Percentiles rank a stretch among this genome's conserved stretches.
phyloP scores from a whole-genome alignment of 1,284 basidiomycete genomes.

The Farysia itapuensis region DNA sequence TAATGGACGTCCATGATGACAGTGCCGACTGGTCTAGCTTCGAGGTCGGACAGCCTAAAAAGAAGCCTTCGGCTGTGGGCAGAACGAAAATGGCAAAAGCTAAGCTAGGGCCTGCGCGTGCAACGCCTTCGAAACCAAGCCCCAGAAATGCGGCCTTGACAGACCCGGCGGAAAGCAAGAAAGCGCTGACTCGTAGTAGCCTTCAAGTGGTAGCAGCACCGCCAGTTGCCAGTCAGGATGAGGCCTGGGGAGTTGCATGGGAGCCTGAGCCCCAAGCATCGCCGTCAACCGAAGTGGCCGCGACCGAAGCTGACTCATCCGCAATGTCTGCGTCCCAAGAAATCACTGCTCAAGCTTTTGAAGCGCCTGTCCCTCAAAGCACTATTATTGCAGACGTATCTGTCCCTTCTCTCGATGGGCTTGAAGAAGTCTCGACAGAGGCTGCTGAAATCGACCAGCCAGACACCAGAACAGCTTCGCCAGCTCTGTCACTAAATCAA shows the following conservation, averaged over 20 bases:
- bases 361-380: slow-evolving; percentile 3
- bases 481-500: slow-evolving; percentile 1
- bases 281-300: background rate
- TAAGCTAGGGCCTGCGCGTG: slow-evolving; percentile 18
- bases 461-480: background rate
- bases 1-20: slow-evolving; percentile 52
- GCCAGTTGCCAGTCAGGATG: slow-evolving; percentile 4
- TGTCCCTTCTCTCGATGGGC: background rate
- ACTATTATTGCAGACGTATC: slow-evolving; percentile 1
- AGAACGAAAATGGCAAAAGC: slow-evolving; percentile 24
- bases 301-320: background rate
- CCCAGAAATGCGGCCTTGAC: background rate
- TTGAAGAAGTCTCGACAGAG: slow-evolving; percentile 26
- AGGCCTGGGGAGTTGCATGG: slow-evolving; percentile 35
- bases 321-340: slow-evolving; percentile 20
- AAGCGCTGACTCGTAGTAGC: slow-evolving; percentile 28
- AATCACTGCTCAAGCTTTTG: slow-evolving; percentile 25
- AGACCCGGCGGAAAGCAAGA: slow-evolving; percentile 6
- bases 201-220: slow-evolving; percentile 16
- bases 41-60: slow-evolving; percentile 34
- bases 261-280: slow-evolving; percentile 1
- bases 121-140: too few relatives aligned
- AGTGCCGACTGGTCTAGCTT: slow-evolving; percentile 48
- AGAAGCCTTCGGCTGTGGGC: slow-evolving; percentile 13
- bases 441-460: slow-evolving; percentile 12